These are phyloP conservation scores for Ogataea wickerhamii DNA, from an alignment of 805 yeast genomes.

Conservation along the genomic window DNA sequence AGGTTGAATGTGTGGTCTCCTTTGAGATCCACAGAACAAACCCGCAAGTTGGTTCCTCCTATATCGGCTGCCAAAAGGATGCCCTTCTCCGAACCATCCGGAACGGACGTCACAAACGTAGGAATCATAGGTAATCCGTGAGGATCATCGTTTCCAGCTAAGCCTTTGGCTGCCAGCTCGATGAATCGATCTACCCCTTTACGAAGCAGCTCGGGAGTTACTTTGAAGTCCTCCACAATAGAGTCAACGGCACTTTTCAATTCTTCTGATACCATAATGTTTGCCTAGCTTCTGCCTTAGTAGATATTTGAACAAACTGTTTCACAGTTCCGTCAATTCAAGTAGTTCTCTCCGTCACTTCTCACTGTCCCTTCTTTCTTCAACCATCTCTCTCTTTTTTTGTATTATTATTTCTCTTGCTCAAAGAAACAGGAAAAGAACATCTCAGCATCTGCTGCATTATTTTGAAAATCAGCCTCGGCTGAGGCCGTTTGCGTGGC, in stretches of 20 bases:
- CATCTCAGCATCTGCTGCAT: too few species aligned
- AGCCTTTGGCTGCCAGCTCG: conserved; percentile 58
- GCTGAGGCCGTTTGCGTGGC: too few species aligned
- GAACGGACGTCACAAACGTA: conserved; percentile 78
- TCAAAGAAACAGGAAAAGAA: not conserved
- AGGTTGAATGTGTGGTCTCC: conserved; percentile 79
- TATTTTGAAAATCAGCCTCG: too few species aligned
- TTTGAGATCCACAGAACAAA: conserved; percentile 75
- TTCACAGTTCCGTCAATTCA: too few species aligned
- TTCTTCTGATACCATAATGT: not conserved
- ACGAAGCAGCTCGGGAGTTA: conserved; percentile 40
- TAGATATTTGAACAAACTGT: too few species aligned
- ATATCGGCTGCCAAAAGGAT: conserved; percentile 84
- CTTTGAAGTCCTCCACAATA: conserved; percentile 39
- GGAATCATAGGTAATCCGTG: conserved; percentile 87
- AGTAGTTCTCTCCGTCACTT: too few species aligned
- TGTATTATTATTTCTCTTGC: not conserved
- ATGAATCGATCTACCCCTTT: conserved; percentile 55
- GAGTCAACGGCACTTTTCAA: conserved; percentile 20
- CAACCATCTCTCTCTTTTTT: not conserved
- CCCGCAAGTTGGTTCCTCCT: conserved; percentile 96
- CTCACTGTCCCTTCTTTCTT: too few species aligned
- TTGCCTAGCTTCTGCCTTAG: too few species aligned
- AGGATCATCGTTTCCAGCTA: conserved; percentile 39
- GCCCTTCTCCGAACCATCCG: conserved; percentile 83